Evolutionary conservation across 768 basidiomycete genomes (phyloP).

Genomic region (Scleroderma bovista): DNA sequence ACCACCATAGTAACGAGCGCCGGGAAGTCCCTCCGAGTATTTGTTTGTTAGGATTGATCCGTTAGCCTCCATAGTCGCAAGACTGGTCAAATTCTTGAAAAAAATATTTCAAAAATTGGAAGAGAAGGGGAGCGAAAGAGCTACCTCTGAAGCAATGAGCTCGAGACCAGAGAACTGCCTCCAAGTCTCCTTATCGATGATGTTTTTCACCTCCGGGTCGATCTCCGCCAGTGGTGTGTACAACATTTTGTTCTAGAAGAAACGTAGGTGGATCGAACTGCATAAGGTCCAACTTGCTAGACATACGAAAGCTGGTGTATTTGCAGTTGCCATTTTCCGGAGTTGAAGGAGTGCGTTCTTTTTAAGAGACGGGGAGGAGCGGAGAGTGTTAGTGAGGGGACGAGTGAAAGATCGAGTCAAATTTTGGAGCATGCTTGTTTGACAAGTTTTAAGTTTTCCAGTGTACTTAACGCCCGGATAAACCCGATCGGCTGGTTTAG

Average conservation of each 20-base stretch:
- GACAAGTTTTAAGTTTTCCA: constrained; percentile 13
- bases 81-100: constrained; percentile 89
- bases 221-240: constrained; percentile 85
- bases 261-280: neutral
- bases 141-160: constrained; percentile 97
- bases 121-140: neutral
- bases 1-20: constrained; percentile 93
- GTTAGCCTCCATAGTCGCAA: constrained; percentile 96
- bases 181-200: constrained; percentile 99
- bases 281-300: neutral
- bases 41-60: constrained; percentile 99
- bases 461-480: constrained; percentile 12
- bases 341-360: constrained; percentile 8
- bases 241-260: constrained; percentile 78
- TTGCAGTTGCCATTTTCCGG: constrained; percentile 55
- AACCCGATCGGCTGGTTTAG: constrained; percentile 10
- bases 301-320: constrained; percentile 60
- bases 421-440: constrained; percentile 25
- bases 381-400: constrained; percentile 20
- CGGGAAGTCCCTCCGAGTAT: constrained; percentile 99
- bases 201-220: constrained; percentile 93
- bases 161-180: constrained; percentile 96
- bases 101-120: constrained; percentile 1
- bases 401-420: constrained; percentile 23
- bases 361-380: constrained; percentile 18